phyloP scores from a whole-genome alignment of 768 basidiomycete species.

The Steccherinum ochraceum region DNA sequence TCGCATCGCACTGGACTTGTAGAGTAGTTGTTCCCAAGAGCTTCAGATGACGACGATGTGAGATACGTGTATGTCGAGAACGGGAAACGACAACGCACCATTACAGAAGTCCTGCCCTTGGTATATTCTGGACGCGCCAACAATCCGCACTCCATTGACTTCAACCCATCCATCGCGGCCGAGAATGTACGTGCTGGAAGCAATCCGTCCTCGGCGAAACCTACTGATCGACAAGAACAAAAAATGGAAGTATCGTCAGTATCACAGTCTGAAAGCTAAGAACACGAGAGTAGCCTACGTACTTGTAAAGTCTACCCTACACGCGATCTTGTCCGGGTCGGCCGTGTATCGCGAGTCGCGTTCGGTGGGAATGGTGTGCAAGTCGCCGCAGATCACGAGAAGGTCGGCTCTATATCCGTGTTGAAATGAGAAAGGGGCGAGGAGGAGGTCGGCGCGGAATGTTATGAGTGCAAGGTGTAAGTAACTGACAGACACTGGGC shows the following conservation, averaged over 20 bases:
- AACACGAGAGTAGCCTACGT: conserved; percentile 20
- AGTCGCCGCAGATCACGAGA: conserved; percentile 93
- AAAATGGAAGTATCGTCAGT: conserved; percentile 1
- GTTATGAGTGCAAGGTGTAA: no score
- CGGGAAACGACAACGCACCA: conserved; percentile 35
- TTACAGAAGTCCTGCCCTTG: conserved; percentile 65
- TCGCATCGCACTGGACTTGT: conserved; percentile 60
- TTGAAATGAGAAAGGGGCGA: conserved; percentile 52
- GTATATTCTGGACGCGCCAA: conserved; percentile 91
- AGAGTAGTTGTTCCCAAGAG: conserved; percentile 82
- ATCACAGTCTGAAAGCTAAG: neutral
- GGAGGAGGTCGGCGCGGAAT: conserved; percentile 75
- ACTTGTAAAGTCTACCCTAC: conserved; percentile 83
- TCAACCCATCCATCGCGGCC: conserved; percentile 82
- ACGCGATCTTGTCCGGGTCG: conserved; percentile 79
- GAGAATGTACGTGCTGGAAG: conserved; percentile 93
- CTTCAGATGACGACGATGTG: no score
- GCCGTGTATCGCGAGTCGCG: conserved; percentile 87
- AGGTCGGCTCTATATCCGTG: conserved; percentile 72
- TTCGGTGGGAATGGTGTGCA: conserved; percentile 84
- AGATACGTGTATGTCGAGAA: neutral
- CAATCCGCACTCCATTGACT: conserved; percentile 82
- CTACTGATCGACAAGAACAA: no score
- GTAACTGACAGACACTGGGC: no score
- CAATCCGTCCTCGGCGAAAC: conserved; percentile 96